Base-by-base conservation (phyloP, 2,329 filamentous ascomycete species). In the Fusarium sp. region DNA sequence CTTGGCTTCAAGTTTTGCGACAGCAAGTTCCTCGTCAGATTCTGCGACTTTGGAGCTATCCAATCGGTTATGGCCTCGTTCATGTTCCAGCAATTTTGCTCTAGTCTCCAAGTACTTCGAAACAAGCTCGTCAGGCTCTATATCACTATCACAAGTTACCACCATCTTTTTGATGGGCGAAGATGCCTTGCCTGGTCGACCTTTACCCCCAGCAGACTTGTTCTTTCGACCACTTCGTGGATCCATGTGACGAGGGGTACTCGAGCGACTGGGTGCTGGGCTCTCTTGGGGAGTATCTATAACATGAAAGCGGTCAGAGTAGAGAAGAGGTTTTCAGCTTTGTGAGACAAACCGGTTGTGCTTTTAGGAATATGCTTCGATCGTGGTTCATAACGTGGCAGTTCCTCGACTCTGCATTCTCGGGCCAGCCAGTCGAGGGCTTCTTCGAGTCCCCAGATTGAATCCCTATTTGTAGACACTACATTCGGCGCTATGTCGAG, bases 401-500 rank as follows among this genome's bases (percentile, higher is more conserved):
- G 83, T 71, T 94, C 90, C 1, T 89, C 86, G 65, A 84, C 81
- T 15, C 85, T 81, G 71, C 90, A 92, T 75, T 96, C 88, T 68
- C 92, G 83, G n/a, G 93, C 92, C 54, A 98, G 85, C 93, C 94
- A 97, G 72, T 97, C 93, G 20, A 99, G 78, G 26, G 92, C 89
- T 79, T 97, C 94, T 64, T 96, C 91, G 35, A 98, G 81, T 11
- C 94, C 94, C 92, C 93, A 97, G 15, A 94, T 86, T 43, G 85
- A 84, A 67, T 93, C 91, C 70, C 88, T 90, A 62, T 78, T 83
- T 20, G 81, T 80, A 13, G 82, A 74, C 4, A 83, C 81, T 55
- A 90, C 85, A 65, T 88, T 89, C 30, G 89, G 84, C 28, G 89
- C 88, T 68, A 91, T 89, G 41, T 89, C 84, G 56, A 94, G 79